Percentiles rank a stretch among this genome's conserved stretches.
Evolutionary conservation across 768 basidiomycete genomes (phyloP).

Genomic region (Russula sp.): DNA sequence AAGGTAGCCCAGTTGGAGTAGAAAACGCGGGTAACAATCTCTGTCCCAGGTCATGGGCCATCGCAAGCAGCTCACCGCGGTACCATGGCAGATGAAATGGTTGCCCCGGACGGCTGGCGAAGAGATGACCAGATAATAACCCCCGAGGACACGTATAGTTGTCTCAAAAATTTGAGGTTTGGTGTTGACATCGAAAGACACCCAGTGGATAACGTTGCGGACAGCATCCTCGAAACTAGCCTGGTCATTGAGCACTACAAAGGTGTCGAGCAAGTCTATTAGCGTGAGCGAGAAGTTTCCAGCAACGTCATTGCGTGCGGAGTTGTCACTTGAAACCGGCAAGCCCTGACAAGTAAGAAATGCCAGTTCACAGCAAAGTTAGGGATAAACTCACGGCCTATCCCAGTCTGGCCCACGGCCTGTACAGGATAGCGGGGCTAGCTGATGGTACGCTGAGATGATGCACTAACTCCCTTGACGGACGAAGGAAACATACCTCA

Average conservation of each 20-base stretch:
- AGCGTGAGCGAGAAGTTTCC: slow-evolving; percentile 90
- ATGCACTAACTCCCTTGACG: slow-evolving; percentile 15
- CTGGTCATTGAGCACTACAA: slow-evolving; percentile 83
- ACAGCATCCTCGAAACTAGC: slow-evolving; percentile 82
- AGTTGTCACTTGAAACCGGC: slow-evolving; percentile 55
- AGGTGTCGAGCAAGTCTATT: slow-evolving; percentile 79
- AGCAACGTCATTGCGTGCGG: slow-evolving; percentile 85
- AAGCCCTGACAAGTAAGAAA: slow-evolving; percentile 27
- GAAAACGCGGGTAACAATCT: slow-evolving; percentile 88
- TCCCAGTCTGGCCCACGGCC: slow-evolving; percentile 87
- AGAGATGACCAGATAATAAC: slow-evolving; percentile 82
- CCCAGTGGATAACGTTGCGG: slow-evolving; percentile 72
- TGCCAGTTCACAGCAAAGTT: neutral
- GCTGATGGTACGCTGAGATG: slow-evolving; percentile 41
- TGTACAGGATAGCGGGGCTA: slow-evolving; percentile 85
- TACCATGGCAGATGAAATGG: slow-evolving; percentile 85
- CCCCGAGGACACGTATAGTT: slow-evolving; percentile 91
- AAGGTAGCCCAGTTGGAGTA: slow-evolving; percentile 89
- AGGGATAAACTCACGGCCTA: slow-evolving; percentile 56
- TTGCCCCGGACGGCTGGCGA: slow-evolving; percentile 62
- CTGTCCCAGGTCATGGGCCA: slow-evolving; percentile 85
- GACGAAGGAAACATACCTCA: slow-evolving; percentile 50
- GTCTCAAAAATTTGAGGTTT: slow-evolving; percentile 99
- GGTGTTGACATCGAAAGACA: slow-evolving; percentile 90
- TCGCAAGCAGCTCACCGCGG: slow-evolving; percentile 64